phyloP scores from a whole-genome alignment of 345 rosid genomes.

The Aegle marmelos region DNA sequence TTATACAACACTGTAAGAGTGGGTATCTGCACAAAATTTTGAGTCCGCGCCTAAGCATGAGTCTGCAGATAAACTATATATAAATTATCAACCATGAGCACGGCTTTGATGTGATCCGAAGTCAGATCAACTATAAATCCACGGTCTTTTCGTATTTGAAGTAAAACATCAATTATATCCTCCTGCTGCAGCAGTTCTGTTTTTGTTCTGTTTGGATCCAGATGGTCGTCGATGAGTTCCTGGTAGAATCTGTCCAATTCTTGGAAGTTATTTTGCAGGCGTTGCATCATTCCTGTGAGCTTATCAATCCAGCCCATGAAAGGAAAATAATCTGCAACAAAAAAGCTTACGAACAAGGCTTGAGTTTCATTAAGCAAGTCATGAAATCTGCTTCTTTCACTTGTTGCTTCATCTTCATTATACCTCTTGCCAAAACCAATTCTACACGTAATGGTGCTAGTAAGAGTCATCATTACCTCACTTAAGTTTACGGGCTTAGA shows the following conservation, averaged over 20 bases:
- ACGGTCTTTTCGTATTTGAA: constrained; percentile 28
- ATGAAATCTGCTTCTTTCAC: constrained; percentile 11
- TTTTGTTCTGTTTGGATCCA: constrained; percentile 11
- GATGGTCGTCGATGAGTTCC: constrained; percentile 38
- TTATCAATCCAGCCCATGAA: constrained; percentile 26
- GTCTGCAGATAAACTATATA: background rate
- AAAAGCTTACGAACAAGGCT: constrained; percentile 23
- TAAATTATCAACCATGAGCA: constrained; percentile 38
- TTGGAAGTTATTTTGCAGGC: constrained; percentile 32
- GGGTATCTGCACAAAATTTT: too few species aligned
- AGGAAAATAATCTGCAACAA: constrained; percentile 28
- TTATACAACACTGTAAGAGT: too few species aligned
- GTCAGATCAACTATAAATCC: constrained; percentile 24
- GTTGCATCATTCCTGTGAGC: constrained; percentile 20
- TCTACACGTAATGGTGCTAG: constrained; percentile 19
- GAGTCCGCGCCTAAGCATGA: too few species aligned
- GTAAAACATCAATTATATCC: constrained; percentile 45
- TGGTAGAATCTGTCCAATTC: constrained; percentile 41
- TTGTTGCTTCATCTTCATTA: background rate
- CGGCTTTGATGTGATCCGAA: constrained; percentile 48
- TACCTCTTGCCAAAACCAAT: constrained; percentile 29
- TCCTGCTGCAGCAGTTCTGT: background rate
- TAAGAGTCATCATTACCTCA: constrained; percentile 8
- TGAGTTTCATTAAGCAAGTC: constrained; percentile 21
- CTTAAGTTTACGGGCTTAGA: constrained; percentile 8